phyloP scores from a whole-genome alignment of 768 basidiomycete species.

The Phlegmacium glaucopus region DNA sequence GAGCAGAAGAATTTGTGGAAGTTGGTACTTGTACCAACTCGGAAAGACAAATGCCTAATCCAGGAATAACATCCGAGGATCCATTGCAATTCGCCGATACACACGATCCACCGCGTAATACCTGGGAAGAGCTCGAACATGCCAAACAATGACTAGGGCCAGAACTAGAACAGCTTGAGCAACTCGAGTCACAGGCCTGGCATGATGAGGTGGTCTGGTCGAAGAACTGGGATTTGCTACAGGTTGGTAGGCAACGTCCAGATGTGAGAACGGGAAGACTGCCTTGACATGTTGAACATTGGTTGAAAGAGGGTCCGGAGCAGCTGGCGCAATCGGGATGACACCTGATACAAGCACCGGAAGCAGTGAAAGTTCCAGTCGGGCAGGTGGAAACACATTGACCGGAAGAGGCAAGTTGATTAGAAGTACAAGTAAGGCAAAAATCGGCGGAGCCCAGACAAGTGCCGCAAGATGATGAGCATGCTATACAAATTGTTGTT shows the following conservation, averaged over 20 bases:
- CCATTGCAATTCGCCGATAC: constrained; percentile 57
- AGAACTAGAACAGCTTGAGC: constrained; percentile 72
- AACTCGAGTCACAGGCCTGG: constrained; percentile 69
- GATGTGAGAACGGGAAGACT: constrained; percentile 68
- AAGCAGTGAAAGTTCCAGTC: constrained; percentile 61
- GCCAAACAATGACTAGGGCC: constrained; percentile 70
- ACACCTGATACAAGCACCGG: constrained; percentile 68
- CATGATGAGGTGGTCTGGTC: constrained; percentile 63
- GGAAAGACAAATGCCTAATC: constrained; percentile 78
- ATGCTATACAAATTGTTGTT: constrained; percentile 25
- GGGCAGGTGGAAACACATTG: constrained; percentile 78
- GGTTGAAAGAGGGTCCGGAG: constrained; percentile 71
- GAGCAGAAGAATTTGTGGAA: constrained; percentile 39
- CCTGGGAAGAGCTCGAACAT: constrained; percentile 60
- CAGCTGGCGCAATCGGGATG: constrained; percentile 88
- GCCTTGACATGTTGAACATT: constrained; percentile 71
- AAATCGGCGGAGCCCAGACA: constrained; percentile 66
- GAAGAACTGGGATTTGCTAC: constrained; percentile 69
- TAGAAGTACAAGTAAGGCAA: constrained; percentile 71
- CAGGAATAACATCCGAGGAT: constrained; percentile 54
- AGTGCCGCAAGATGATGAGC: constrained; percentile 56
- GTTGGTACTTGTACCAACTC: constrained; percentile 58
- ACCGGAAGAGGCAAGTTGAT: constrained; percentile 65
- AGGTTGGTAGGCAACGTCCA: constrained; percentile 78
- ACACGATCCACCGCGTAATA: constrained; percentile 67